These are phyloP conservation scores for Saccharomyces jurei DNA, from an alignment of 805 yeast genomes.

Conservation along the genomic window DNA sequence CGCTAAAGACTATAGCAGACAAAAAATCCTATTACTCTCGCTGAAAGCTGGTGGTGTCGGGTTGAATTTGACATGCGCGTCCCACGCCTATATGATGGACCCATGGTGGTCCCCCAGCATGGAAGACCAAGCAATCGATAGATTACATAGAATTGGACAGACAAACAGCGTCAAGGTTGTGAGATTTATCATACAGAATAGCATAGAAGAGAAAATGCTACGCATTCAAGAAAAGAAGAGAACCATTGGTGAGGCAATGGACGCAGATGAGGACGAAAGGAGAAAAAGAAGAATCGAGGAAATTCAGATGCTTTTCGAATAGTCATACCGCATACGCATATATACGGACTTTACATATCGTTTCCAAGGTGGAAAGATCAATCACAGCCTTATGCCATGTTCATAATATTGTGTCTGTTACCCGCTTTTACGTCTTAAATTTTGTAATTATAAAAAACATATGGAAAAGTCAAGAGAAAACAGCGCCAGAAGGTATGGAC, in stretches of 20 bases:
- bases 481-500: background rate
- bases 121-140: conserved; percentile 85
- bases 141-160: conserved; percentile 90
- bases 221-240: conserved; percentile 78
- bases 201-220: conserved; percentile 84
- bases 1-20: conserved; percentile 22
- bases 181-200: conserved; percentile 71
- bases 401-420: background rate
- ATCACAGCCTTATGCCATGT: background rate
- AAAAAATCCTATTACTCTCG: conserved; percentile 56
- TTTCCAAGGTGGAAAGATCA: background rate
- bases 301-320: conserved; percentile 56
- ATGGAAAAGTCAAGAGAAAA: background rate
- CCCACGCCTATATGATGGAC: conserved; percentile 82
- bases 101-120: conserved; percentile 97
- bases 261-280: conserved; percentile 67
- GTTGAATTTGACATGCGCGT: conserved; percentile 75
- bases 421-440: background rate
- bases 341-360: background rate
- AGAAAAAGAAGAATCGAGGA: conserved; percentile 64
- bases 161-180: conserved; percentile 59
- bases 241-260: conserved; percentile 72
- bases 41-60: conserved; percentile 95
- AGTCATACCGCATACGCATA: background rate
- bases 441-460: background rate